phyloP scores from a whole-genome alignment of 768 basidiomycete species.

The Boletus eberwhitei region DNA sequence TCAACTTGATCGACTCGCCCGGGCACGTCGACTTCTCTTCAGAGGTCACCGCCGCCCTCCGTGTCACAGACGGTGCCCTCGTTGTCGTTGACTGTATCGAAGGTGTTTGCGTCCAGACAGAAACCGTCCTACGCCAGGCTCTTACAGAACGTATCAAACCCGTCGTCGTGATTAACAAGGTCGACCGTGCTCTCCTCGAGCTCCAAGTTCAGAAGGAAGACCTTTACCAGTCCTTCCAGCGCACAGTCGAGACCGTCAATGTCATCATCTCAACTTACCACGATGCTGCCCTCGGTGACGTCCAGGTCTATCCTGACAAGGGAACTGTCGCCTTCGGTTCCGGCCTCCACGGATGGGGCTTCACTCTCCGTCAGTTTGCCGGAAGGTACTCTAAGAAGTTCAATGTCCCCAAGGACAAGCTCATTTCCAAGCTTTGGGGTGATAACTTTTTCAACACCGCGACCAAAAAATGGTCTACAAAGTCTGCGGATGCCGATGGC shows the following conservation, averaged over 20 bases:
- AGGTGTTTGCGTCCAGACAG: conserved; percentile 99
- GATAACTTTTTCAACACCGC: conserved; percentile 99
- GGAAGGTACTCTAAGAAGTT: conserved; percentile 95
- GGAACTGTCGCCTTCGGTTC: conserved; percentile 99
- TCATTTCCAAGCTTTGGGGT: conserved; percentile 97
- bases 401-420: conserved; percentile 97
- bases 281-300: conserved; percentile 91
- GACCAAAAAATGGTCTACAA: conserved; percentile 95
- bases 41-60: conserved; percentile 98
- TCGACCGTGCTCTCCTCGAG: conserved; percentile 98
- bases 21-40: conserved; percentile 99
- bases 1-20: conserved; percentile 99
- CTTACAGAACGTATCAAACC: conserved; percentile 99
- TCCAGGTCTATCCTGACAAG: conserved; percentile 97
- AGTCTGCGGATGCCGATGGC: conserved; percentile 68
- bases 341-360: conserved; percentile 99
- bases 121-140: conserved; percentile 97
- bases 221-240: conserved; percentile 95
- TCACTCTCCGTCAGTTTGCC: conserved; percentile 98
- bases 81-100: conserved; percentile 99
- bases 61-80: conserved; percentile 99
- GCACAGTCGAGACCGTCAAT: conserved; percentile 97
- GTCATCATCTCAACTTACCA: conserved; percentile 98
- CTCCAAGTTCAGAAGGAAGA: conserved; percentile 96
- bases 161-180: conserved; percentile 99